Percentiles rank a stretch among this genome's conserved stretches.
Evolutionary conservation across 306 rosid genomes (phyloP).

Genomic region (Morella rubra): DNA sequence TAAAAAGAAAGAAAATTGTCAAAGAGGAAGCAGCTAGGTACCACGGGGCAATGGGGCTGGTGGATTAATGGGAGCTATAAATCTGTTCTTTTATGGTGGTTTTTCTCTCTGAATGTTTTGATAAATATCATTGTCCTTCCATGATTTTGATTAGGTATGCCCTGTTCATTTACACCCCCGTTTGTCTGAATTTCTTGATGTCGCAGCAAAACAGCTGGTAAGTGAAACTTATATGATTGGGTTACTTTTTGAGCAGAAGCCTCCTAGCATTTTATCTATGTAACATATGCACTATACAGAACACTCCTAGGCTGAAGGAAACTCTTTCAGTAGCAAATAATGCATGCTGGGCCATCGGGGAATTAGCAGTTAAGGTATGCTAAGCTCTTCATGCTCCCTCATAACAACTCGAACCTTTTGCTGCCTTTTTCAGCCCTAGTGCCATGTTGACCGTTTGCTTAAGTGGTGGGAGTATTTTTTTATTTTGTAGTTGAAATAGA

Average conservation of each 20-base stretch:
- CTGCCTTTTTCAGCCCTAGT: background rate
- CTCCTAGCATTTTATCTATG: conserved; percentile 24
- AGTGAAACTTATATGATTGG: conserved; percentile 26
- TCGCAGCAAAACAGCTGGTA: conserved; percentile 92
- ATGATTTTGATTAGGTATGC: conserved; percentile 68
- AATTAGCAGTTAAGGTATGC: conserved; percentile 88
- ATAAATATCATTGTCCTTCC: conserved; percentile 14
- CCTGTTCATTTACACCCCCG: conserved; percentile 80
- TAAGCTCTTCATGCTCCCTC: conserved; percentile 4
- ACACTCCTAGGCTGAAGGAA: conserved; percentile 72
- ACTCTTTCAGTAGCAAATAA: conserved; percentile 94
- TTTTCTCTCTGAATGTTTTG: conserved; percentile 5
- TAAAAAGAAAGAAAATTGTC: background rate
- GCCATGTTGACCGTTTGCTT: background rate
- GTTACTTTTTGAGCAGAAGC: conserved; percentile 7
- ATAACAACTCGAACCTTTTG: background rate
- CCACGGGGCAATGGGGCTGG: conserved; percentile 9
- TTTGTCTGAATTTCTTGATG: conserved; percentile 81
- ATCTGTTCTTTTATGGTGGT: background rate
- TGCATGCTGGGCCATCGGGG: conserved; percentile 99
- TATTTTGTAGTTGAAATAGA: background rate
- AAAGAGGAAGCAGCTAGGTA: conserved; percentile 1
- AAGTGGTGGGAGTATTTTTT: background rate
- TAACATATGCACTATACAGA: conserved; percentile 45
- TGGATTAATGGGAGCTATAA: conserved; percentile 4